These are phyloP conservation scores for Metarhizium album DNA, from an alignment of 2,329 filamentous ascomycete species.

Conservation along the genomic window DNA sequence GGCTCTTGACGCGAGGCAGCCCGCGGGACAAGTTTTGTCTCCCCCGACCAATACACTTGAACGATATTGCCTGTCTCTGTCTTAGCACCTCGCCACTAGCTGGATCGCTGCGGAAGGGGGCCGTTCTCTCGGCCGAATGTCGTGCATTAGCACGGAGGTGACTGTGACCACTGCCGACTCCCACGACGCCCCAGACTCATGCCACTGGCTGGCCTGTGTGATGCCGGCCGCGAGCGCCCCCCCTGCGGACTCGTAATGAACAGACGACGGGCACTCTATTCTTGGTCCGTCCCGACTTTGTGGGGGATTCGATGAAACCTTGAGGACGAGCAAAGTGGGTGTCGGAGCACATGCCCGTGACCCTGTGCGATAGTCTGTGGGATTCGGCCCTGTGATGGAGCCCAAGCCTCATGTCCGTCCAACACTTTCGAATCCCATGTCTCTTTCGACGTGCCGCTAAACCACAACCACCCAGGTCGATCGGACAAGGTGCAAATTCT, in stretches of 20 bases:
- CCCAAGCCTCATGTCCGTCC: slow-evolving; percentile 1
- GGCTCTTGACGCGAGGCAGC: background rate
- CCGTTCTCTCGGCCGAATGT: background rate
- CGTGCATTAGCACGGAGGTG: background rate
- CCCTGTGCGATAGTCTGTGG: background rate
- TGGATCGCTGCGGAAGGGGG: background rate
- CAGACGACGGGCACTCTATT: background rate
- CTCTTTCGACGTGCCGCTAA: background rate
- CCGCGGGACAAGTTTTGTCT: background rate
- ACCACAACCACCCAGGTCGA: background rate
- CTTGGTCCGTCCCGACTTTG: background rate
- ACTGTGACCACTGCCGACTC: background rate
- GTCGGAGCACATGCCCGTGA: background rate
- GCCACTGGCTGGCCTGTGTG: background rate
- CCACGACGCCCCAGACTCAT: background rate
- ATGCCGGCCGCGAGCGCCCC: background rate
- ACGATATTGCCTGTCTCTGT: background rate
- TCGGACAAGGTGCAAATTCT: background rate
- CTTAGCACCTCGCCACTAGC: background rate
- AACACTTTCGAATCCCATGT: slow-evolving; percentile 1
- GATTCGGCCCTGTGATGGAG: slow-evolving; percentile 1
- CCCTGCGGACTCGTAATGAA: background rate
- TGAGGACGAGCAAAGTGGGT: background rate
- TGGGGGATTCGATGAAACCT: background rate
- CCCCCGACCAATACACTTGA: background rate